phyloP scores from a whole-genome alignment of 225 moss, liverwort and hornwort genomes.

The Anthoceros angustus region DNA sequence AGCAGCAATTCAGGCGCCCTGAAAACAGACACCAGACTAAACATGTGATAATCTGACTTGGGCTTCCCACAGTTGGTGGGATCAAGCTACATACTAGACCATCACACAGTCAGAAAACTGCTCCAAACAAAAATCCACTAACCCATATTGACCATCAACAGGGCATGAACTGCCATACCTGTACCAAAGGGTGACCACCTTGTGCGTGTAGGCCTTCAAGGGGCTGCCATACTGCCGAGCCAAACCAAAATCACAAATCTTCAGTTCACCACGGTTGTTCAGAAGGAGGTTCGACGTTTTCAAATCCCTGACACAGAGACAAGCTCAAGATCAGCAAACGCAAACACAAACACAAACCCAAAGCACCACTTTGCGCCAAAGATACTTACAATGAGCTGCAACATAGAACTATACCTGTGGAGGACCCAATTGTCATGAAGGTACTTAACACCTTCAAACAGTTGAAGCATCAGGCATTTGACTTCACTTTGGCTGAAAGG shows the following conservation, averaged over 20 bases:
- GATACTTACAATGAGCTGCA: neutral
- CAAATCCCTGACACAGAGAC: constrained; percentile 30
- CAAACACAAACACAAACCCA: neutral
- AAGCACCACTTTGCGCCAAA: neutral
- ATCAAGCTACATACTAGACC: neutral
- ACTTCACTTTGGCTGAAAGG: constrained; percentile 98
- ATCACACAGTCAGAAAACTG: neutral
- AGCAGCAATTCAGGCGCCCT: constrained; percentile 27
- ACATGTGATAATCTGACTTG: neutral
- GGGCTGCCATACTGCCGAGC: constrained; percentile 94
- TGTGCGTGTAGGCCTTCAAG: constrained; percentile 42
- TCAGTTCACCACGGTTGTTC: constrained; percentile 37
- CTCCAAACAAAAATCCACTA: neutral
- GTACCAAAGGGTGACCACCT: constrained; percentile 33
- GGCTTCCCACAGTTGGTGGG: neutral
- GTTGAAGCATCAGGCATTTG: constrained; percentile 90
- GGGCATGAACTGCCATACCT: constrained; percentile 13
- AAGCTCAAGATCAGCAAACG: neutral
- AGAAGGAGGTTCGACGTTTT: constrained; percentile 37
- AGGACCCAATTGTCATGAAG: constrained; percentile 98
- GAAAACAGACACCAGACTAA: neutral
- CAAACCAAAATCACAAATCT: constrained; percentile 96
- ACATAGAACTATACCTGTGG: constrained; percentile 33
- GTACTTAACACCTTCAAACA: constrained; percentile 84
- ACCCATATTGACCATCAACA: neutral